These are phyloP conservation scores for Trichoderma reesei DNA, from an alignment of 495 filamentous ascomycete species.

Conservation along the genomic window DNA sequence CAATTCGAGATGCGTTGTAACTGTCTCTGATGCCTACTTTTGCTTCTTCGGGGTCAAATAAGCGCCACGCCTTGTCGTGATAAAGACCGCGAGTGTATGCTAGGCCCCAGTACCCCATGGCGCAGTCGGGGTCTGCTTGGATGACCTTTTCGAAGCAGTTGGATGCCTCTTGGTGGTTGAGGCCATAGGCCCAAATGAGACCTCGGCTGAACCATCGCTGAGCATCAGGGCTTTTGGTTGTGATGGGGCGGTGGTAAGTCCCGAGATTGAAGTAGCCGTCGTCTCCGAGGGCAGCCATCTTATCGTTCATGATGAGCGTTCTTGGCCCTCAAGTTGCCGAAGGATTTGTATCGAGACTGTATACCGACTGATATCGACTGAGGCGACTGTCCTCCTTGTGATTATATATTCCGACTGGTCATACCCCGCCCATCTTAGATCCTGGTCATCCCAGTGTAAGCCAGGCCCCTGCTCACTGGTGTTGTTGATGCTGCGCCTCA, in stretches of 20 bases:
- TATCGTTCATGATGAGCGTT: not conserved
- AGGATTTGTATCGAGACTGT: not conserved
- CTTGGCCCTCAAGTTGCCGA: not conserved
- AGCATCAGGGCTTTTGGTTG: constrained; percentile 30
- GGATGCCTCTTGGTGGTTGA: constrained; percentile 54
- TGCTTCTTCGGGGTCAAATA: constrained; percentile 51
- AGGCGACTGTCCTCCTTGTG: no score
- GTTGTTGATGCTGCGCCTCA: no score
- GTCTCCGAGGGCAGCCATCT: constrained; percentile 11
- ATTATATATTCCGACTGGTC: no score
- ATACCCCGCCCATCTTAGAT: no score
- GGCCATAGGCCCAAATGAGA: constrained; percentile 53
- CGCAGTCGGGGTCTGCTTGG: constrained; percentile 39
- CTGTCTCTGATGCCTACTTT: constrained; percentile 33
- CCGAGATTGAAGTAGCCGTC: constrained; percentile 48
- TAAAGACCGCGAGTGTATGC: constrained; percentile 57
- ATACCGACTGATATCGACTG: no score
- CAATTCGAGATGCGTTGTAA: constrained; percentile 14
- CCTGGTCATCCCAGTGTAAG: no score
- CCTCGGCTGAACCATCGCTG: constrained; percentile 53
- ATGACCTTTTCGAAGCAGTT: constrained; percentile 51
- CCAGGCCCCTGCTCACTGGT: no score
- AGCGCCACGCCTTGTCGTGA: constrained; percentile 64
- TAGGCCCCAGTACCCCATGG: constrained; percentile 61
- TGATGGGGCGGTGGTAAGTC: constrained; percentile 36